Evolutionary conservation across 2,329 filamentous ascomycete species (phyloP).

Genomic region (Exophiala sp.): DNA sequence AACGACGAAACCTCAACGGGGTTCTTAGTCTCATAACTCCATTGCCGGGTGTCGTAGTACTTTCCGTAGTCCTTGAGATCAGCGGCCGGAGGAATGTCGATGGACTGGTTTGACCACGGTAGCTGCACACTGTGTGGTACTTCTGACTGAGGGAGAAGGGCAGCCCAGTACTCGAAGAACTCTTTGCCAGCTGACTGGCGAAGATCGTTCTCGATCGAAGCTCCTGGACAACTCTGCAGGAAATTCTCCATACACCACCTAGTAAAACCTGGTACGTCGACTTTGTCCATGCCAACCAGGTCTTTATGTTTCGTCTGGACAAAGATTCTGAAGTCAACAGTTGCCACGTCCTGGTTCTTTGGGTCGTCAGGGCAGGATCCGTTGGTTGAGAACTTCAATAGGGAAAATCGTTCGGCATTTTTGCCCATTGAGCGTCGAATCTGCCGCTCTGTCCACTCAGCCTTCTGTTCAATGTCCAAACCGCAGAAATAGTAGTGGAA

Average conservation of each 20-base stretch:
- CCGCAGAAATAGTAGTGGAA: constrained; percentile 42
- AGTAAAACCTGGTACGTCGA: no score
- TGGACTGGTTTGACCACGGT: no score
- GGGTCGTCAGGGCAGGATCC: constrained; percentile 26
- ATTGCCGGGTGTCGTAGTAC: no score
- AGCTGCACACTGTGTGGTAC: no score
- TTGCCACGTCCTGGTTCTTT: constrained; percentile 33
- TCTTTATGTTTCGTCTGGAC: constrained; percentile 30
- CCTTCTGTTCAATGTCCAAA: constrained; percentile 45
- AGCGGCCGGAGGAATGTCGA: no score
- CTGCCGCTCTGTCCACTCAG: constrained; percentile 38
- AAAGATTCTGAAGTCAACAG: constrained; percentile 36
- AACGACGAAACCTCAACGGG: constrained; percentile 8
- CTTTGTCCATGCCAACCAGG: no score
- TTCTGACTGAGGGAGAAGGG: no score
- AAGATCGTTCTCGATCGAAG: no score
- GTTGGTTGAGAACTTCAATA: constrained; percentile 18
- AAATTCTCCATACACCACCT: no score
- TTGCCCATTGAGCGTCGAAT: constrained; percentile 29
- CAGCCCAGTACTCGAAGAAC: no score
- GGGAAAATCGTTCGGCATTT: constrained; percentile 20
- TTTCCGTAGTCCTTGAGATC: constrained; percentile 13
- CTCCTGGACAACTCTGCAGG: no score
- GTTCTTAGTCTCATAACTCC: background rate
- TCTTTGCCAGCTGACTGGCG: no score